phyloP scores from a whole-genome alignment of 495 filamentous ascomycete genomes.

The Mycothermus thermophilus region DNA sequence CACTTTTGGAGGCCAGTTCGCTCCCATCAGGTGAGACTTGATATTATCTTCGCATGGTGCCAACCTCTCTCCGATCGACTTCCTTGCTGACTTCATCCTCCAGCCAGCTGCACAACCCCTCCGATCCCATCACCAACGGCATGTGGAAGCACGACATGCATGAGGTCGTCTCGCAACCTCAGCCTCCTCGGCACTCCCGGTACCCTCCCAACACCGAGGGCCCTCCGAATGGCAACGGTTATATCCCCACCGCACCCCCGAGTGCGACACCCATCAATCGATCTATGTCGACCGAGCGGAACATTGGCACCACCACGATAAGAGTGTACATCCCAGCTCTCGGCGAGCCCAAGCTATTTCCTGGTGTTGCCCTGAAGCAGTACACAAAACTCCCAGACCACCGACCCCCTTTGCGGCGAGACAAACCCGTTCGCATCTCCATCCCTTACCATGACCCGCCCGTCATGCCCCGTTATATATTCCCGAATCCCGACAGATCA shows the following conservation, averaged over 20 bases:
- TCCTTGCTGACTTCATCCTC: slow-evolving; percentile 29
- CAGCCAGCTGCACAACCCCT: slow-evolving; percentile 32
- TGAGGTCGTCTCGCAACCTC: slow-evolving; percentile 51
- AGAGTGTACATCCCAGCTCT: slow-evolving; percentile 60
- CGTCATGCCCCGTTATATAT: slow-evolving; percentile 68
- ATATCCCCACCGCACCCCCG: slow-evolving; percentile 30
- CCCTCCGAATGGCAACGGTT: slow-evolving; percentile 31
- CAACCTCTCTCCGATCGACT: too few species aligned
- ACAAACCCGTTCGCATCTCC: slow-evolving; percentile 93
- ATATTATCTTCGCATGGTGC: too few species aligned
- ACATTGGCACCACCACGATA: slow-evolving; percentile 68
- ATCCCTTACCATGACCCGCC: slow-evolving; percentile 48
- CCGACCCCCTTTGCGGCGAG: slow-evolving; percentile 81
- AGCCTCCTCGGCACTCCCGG: slow-evolving; percentile 21
- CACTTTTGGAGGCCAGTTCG: slow-evolving; percentile 38
- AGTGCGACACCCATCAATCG: slow-evolving; percentile 42
- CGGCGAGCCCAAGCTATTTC: slow-evolving; percentile 53
- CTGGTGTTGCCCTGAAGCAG: slow-evolving; percentile 61
- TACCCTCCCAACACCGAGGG: slow-evolving; percentile 26
- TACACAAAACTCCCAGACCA: slow-evolving; percentile 92
- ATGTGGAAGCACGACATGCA: slow-evolving; percentile 95
- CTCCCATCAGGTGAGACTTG: slow-evolving; percentile 50
- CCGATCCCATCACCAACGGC: slow-evolving; percentile 49
- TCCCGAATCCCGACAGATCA: slow-evolving; percentile 73
- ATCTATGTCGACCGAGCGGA: slow-evolving; percentile 39